Percentiles rank a stretch among this genome's conserved stretches.
Evolutionary conservation across 306 rosid genomes (phyloP).

Genomic region (Castanospermum australe): DNA sequence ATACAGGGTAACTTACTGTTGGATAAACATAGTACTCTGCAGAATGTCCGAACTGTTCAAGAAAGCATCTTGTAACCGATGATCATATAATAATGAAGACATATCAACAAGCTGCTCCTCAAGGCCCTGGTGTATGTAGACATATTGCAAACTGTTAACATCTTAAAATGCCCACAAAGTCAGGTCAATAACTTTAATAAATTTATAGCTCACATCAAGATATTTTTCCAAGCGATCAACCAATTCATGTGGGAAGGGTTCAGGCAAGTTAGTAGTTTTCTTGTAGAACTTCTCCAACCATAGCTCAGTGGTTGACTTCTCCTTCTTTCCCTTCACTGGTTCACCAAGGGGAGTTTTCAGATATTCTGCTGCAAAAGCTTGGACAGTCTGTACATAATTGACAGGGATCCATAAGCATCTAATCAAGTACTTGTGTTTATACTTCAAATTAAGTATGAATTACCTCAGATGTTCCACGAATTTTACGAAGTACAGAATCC

Average conservation of each 20-base stretch:
- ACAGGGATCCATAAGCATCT: conserved; percentile 18
- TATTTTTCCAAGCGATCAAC: conserved; percentile 93
- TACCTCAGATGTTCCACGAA: conserved; percentile 93
- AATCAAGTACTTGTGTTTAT: conserved; percentile 13
- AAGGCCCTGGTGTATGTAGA: conserved; percentile 56
- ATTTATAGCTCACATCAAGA: conserved; percentile 71
- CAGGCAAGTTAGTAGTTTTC: conserved; percentile 83
- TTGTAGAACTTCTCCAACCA: conserved; percentile 98
- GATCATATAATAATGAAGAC: conserved; percentile 86
- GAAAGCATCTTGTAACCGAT: conserved; percentile 76
- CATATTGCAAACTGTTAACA: conserved; percentile 14
- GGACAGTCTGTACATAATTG: conserved; percentile 62
- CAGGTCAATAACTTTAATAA: conserved; percentile 22
- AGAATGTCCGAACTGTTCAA: conserved; percentile 86
- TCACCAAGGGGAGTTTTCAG: conserved; percentile 98
- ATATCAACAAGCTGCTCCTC: conserved; percentile 91
- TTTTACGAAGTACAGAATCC: conserved; percentile 87
- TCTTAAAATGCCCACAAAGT: conserved; percentile 4
- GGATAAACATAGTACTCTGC: conserved; percentile 88
- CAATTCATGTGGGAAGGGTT: conserved; percentile 94
- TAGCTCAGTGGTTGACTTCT: conserved; percentile 70
- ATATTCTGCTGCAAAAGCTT: conserved; percentile 79
- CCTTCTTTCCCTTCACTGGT: conserved; percentile 88
- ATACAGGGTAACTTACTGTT: conserved; percentile 64
- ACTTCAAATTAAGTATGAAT: conserved; percentile 8